Evolutionary conservation across 2,329 filamentous ascomycete species (phyloP), one percentile per base, ranked within the genome.

Genomic region (Clarireedia paspali): DNA sequence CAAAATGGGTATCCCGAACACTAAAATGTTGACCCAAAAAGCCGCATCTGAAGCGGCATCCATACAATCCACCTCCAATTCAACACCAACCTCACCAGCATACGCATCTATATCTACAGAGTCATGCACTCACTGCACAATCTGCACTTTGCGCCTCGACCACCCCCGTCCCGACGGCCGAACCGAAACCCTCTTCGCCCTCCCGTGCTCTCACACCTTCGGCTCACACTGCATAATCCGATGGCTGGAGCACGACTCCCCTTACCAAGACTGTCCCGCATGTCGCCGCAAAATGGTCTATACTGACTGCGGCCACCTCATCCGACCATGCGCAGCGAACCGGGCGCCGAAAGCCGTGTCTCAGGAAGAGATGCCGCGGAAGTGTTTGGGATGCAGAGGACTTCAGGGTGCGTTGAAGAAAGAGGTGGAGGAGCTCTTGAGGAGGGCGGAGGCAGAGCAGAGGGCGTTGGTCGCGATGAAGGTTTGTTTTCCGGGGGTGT

Each of bases 161-260:
- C 4, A 30, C 0, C 45, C 55, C 1, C 46, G 59, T 1, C 6
- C 14, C 6, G 63, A 65, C 46, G 60, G 58, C 7, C 44, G 27
- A 17, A 57, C 50, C 6, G 66, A 68, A 53, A 49, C 12, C 5
- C 53, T 57, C 5, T 51, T 55, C 23, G 56, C 62, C 9, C 50
- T 67, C 4, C 66, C 66, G 1, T 68, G 66, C 24, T 55, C 56
- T 2, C 66, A 68, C 38, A 48, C 62, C 27, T 68, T 68, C 46
- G 66, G 65, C 0, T 57, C 49, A 12, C 39, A 59, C 20, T 68
- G 66, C 38, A 66, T 67, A 14, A 39, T 53, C 6, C 63, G 62
- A 2, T 68, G 66, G 66, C 54, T 68, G 0, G 54, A 60, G 20
- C 53, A 23, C 26, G 59, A 62, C 6, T 66, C 63, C 14, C 45